Conservation (phyloP, 148 eudicot species). For the Dysphania ambrosioides region DNA sequence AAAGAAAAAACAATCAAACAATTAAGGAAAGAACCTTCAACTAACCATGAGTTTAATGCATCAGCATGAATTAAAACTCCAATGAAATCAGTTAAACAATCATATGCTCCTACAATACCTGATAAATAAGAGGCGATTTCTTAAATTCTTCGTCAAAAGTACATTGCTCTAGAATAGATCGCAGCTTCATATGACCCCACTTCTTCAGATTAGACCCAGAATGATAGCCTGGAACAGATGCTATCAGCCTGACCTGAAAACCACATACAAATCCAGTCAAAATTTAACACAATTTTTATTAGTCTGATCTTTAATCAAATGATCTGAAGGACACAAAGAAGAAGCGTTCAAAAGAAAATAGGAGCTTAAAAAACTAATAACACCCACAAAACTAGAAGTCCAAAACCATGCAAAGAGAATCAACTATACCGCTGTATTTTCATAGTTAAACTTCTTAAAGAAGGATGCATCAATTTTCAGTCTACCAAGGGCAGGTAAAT, state of each 20-base stretch:
- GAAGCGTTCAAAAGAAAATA: neutral
- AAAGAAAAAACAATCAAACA: too few relatives aligned
- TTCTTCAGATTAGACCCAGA: slow-evolving; percentile 69
- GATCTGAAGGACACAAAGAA: too few relatives aligned
- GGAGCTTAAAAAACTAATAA: neutral
- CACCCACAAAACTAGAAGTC: neutral
- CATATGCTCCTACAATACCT: slow-evolving; percentile 41
- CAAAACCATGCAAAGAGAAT: slow-evolving; percentile 5
- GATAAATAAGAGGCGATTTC: slow-evolving; percentile 81
- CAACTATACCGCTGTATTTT: slow-evolving; percentile 61
- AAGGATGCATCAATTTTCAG: slow-evolving; percentile 61
- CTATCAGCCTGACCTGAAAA: slow-evolving; percentile 83
- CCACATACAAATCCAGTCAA: neutral
- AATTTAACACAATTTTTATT: neutral
- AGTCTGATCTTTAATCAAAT: too few relatives aligned
- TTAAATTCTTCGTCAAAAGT: slow-evolving; percentile 64
- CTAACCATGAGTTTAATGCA: neutral
- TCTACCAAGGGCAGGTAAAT: slow-evolving; percentile 55
- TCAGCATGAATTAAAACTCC: neutral
- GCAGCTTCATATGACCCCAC: slow-evolving; percentile 96
- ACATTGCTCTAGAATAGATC: slow-evolving; percentile 69
- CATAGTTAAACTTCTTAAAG: slow-evolving; percentile 84
- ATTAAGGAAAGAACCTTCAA: too few relatives aligned
- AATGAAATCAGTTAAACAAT: neutral
- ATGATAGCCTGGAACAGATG: slow-evolving; percentile 97